A percentile compares a stretch with the other conserved stretches of the same genome.
Evolutionary conservation across 257 asterid genomes (phyloP).

Genomic region (Solanum peruvianum): DNA sequence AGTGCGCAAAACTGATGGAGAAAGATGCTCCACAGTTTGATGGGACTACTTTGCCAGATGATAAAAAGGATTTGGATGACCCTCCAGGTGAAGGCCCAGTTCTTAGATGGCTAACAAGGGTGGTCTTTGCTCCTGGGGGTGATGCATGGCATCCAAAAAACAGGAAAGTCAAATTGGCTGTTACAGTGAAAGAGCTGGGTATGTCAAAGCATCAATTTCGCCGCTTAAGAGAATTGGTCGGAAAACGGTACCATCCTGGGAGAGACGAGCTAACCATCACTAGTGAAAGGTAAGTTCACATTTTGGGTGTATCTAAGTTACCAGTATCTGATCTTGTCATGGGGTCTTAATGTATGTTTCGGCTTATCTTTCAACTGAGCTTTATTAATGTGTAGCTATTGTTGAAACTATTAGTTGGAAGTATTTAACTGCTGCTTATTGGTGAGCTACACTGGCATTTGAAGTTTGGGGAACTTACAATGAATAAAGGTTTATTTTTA

Average conservation of each 20-base stretch:
- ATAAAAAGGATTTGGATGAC: slow-evolving; percentile 38
- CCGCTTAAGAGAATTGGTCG: slow-evolving; percentile 76
- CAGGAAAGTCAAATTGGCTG: slow-evolving; percentile 67
- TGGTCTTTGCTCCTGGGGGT: slow-evolving; percentile 79
- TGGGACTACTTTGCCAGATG: slow-evolving; percentile 16
- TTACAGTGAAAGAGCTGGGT: slow-evolving; percentile 81
- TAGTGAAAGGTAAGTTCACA: slow-evolving; percentile 62
- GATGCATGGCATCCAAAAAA: slow-evolving; percentile 97
- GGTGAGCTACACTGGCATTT: background rate
- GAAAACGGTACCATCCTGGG: slow-evolving; percentile 76
- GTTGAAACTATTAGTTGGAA: background rate
- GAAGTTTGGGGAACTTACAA: background rate
- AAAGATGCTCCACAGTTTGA: slow-evolving; percentile 40
- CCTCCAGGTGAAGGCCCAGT: slow-evolving; percentile 88
- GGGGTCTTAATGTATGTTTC: background rate
- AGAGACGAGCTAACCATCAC: slow-evolving; percentile 88
- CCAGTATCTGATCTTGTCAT: background rate
- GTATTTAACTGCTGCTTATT: background rate
- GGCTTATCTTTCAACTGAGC: background rate
- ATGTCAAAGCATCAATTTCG: slow-evolving; percentile 60
- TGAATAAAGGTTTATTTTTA: background rate
- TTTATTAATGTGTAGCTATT: background rate
- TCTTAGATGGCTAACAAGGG: slow-evolving; percentile 85
- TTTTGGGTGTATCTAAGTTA: background rate
- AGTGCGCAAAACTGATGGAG: slow-evolving; percentile 55